These are phyloP conservation scores for Mucor velutinosus DNA, from an alignment of 371 early-diverging fungal species.

Conservation along the genomic window DNA sequence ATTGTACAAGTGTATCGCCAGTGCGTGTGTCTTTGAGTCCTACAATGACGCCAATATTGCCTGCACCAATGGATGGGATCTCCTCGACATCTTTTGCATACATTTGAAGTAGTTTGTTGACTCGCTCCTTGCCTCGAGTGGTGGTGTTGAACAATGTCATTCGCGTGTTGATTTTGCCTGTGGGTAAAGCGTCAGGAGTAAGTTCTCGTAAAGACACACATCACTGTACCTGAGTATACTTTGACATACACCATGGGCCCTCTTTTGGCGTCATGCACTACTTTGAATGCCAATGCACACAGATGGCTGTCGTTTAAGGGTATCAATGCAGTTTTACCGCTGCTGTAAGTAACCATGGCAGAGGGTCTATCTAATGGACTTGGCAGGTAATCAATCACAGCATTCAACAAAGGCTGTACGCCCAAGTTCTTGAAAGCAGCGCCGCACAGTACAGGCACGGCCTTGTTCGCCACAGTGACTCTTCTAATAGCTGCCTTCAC, in stretches of 20 bases:
- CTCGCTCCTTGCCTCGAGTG: conserved; percentile 75
- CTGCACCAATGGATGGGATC: conserved; percentile 71
- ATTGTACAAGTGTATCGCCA: conserved; percentile 86
- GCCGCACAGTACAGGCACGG: conserved; percentile 89
- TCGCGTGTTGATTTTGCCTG: conserved; percentile 66
- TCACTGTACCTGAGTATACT: conserved; percentile 79
- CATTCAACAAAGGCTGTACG: conserved; percentile 81
- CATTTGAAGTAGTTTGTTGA: conserved; percentile 85
- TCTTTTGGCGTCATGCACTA: conserved; percentile 79
- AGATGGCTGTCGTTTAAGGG: conserved; percentile 55
- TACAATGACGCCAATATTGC: conserved; percentile 90
- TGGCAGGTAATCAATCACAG: conserved; percentile 85
- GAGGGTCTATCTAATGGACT: conserved; percentile 74
- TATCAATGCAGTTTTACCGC: conserved; percentile 33
- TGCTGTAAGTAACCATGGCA: conserved; percentile 56
- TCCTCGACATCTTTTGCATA: conserved; percentile 92
- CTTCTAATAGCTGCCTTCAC: conserved; percentile 74
- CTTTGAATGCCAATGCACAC: conserved; percentile 94
- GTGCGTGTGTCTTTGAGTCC: conserved; percentile 89
- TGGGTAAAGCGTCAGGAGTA: background rate
- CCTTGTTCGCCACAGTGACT: conserved; percentile 66
- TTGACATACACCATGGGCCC: conserved; percentile 94
- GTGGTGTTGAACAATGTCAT: conserved; percentile 72
- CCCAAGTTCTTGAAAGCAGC: conserved; percentile 86
- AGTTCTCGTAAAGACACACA: background rate